Conservation (phyloP, 2,329 filamentous ascomycete genomes). For the Pseudogymnoascus sp. region DNA sequence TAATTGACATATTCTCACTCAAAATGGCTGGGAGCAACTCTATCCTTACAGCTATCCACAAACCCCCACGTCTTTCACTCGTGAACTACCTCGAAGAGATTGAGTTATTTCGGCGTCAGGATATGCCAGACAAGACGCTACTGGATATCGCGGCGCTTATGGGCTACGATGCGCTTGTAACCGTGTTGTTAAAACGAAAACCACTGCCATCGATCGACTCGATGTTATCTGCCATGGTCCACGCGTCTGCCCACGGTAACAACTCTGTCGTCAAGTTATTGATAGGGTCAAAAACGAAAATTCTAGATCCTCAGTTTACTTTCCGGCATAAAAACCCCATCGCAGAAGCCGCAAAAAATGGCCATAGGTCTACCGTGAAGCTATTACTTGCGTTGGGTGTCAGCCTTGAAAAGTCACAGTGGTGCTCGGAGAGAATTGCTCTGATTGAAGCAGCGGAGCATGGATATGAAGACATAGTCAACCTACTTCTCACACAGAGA, state of each 20-base stretch:
- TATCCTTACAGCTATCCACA: background rate
- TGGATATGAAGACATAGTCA: background rate
- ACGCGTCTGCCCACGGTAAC: background rate
- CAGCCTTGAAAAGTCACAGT: background rate
- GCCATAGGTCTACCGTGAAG: background rate
- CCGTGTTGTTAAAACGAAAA: background rate
- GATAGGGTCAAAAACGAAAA: background rate
- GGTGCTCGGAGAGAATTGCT: background rate
- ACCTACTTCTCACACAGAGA: background rate
- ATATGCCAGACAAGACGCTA: background rate
- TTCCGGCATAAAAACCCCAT: background rate
- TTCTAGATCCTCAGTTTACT: background rate
- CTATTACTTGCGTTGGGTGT: background rate
- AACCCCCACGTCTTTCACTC: background rate
- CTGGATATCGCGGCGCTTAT: background rate
- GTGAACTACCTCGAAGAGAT: background rate
- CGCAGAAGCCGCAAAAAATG: background rate
- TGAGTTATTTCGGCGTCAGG: background rate
- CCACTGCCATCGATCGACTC: background rate
- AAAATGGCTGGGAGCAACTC: background rate
- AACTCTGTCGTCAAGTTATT: background rate
- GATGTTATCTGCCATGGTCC: background rate
- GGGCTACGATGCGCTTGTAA: background rate
- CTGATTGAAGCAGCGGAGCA: background rate
- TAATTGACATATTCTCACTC: background rate